Evolutionary conservation across 352 stramenopile genomes (phyloP).

Genomic region (Salisapilia sapeloensis): DNA sequence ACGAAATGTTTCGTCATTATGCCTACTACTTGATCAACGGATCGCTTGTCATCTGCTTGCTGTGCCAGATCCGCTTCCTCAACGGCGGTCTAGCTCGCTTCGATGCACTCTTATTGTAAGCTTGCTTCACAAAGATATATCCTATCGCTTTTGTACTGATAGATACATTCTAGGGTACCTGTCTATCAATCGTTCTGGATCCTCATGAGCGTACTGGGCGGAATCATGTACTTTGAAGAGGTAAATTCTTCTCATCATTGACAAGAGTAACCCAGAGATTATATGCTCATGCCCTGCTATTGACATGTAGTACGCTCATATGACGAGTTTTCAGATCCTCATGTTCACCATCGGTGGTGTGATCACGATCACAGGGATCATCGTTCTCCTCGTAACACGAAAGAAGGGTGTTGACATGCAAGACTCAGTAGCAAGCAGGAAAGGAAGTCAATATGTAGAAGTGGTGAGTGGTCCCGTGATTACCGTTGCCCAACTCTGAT

Average conservation of each 20-base stretch:
- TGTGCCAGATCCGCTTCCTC: conserved; percentile 77
- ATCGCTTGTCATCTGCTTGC: conserved; percentile 41
- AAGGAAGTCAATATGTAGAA: conserved; percentile 34
- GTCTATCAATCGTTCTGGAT: conserved; percentile 88
- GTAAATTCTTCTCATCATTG: too few species aligned
- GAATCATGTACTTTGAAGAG: conserved; percentile 89
- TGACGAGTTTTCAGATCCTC: conserved; percentile 52
- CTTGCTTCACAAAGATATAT: too few species aligned
- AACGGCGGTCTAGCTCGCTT: conserved; percentile 81
- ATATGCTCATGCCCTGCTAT: too few species aligned
- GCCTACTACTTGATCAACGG: conserved; percentile 70
- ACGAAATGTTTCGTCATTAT: conserved; percentile 58
- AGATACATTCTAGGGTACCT: too few species aligned
- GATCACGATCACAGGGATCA: conserved; percentile 64
- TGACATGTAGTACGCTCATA: conserved; percentile 72
- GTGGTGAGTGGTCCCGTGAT: conserved; percentile 19
- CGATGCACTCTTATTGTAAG: conserved; percentile 75
- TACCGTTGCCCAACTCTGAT: neutral
- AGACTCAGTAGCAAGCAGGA: too few species aligned
- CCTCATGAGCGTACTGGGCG: conserved; percentile 77
- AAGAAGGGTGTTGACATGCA: conserved; percentile 7
- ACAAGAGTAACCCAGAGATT: too few species aligned
- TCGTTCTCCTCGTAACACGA: conserved; percentile 52
- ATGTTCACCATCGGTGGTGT: conserved; percentile 67
- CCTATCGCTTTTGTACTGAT: too few species aligned